Base-by-base conservation (phyloP, 192 early-diverging fungal species). In the Haplosporangium gracile region DNA sequence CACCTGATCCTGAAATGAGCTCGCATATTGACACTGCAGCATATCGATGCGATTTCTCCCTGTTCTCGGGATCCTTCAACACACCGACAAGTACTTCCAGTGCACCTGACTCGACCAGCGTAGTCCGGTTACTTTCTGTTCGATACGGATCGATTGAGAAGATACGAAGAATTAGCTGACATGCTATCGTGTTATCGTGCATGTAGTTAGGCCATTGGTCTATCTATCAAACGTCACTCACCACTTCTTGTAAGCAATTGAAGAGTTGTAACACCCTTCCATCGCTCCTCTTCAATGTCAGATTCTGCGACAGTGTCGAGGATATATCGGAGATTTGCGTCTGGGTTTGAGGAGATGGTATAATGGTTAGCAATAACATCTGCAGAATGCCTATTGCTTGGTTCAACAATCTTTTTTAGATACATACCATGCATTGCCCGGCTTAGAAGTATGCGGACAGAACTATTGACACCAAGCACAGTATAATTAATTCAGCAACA, bases 11-110 rank as follows among this genome's bases (percentile, higher is more conserved):
- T 39, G 89, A 89, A 32, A 96, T 92, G 38, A 96, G 74, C 47
- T 94, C 91, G 70, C 93, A 96, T n/a, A 96, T 88, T 29, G 94
- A 88, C 18, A 95, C 92, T 8, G 96, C 91, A 13, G 92, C 93
- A 82, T 94, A 89, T 2, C 94, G 87, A 39, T 92, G 92, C 1
- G 93, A 91, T 40, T 89, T 88, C 73, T 95, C 93, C 18, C 81
- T 78, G 72, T 90, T 91, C 22, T 79, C 78, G 1, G 88, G 74
- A n/a, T 93, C 89, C 38, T 85, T 88, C 18, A 96, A 74, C 5
- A 93, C 85, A 45, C 92, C 70, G 1, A 91, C 90, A 16, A 96
- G 76, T 18, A 95, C 89, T 70, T 89, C 78, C 36, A 96, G 65
- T 15, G 92, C 91, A n/a, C 95, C 95, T 42, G 88, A 88, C 22